Evolutionary conservation across 495 filamentous ascomycete genomes (phyloP).

Genomic region (Zalerion maritima): DNA sequence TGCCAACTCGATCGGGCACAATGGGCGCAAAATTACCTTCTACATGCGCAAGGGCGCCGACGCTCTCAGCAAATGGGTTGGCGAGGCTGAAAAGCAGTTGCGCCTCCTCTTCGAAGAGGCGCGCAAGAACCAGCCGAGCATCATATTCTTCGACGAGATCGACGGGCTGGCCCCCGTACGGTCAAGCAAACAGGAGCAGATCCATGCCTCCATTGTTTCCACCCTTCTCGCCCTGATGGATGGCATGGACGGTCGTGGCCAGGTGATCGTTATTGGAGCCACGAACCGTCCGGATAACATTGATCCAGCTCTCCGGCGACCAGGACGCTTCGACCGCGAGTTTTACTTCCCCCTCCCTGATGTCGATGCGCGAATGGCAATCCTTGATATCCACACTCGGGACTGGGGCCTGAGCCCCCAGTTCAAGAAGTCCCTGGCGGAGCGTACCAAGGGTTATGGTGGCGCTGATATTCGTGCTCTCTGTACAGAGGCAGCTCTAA

Average conservation of each 20-base stretch:
- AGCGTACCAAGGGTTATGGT: conserved; percentile 87
- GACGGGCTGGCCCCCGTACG: conserved; percentile 90
- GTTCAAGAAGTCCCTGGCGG: conserved; percentile 75
- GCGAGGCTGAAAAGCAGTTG: conserved; percentile 90
- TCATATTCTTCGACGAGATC: conserved; percentile 99
- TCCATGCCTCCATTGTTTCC: conserved; percentile 94
- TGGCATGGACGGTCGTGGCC: conserved; percentile 95
- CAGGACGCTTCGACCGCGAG: conserved; percentile 90
- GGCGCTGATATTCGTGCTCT: conserved; percentile 89
- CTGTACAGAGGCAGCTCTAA: conserved; percentile 96
- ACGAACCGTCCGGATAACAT: conserved; percentile 97
- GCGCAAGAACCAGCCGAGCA: conserved; percentile 85
- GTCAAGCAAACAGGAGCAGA: conserved; percentile 96
- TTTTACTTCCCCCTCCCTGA: conserved; percentile 95
- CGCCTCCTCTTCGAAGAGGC: conserved; percentile 92
- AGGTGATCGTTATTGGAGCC: conserved; percentile 95
- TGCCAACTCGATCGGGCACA: conserved; percentile 58
- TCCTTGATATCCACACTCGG: conserved; percentile 90
- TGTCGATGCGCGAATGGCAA: conserved; percentile 58
- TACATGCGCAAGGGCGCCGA: conserved; percentile 99
- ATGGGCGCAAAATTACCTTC: conserved; percentile 87
- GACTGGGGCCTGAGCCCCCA: conserved; percentile 68
- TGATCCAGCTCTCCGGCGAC: conserved; percentile 84
- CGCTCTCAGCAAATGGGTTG: conserved; percentile 96
- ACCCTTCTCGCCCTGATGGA: conserved; percentile 94